These are phyloP conservation scores for Colletotrichum somersetense DNA, from an alignment of 2,329 filamentous ascomycete genomes.

Conservation along the genomic window DNA sequence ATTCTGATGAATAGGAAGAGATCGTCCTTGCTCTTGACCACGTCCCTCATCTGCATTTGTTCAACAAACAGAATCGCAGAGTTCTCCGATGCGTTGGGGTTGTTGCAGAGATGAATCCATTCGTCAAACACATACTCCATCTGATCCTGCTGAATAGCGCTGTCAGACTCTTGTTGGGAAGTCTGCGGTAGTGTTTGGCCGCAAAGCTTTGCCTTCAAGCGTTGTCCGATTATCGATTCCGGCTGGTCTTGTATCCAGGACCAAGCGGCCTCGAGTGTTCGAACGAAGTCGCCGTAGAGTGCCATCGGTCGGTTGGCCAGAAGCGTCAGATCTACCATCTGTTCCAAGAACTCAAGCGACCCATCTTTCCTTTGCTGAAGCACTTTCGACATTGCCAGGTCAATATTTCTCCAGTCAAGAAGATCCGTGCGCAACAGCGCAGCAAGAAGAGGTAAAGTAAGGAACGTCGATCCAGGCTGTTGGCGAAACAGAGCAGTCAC, in stretches of 20 bases:
- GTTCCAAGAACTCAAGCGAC: conserved; percentile 83
- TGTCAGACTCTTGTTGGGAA: conserved; percentile 9
- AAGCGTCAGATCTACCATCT: conserved; percentile 82
- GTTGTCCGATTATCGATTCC: conserved; percentile 71
- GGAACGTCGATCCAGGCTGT: conserved; percentile 67
- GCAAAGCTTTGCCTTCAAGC: conserved; percentile 75
- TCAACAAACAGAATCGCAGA: conserved; percentile 81
- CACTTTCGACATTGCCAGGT: conserved; percentile 79
- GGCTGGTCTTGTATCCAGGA: conserved; percentile 84
- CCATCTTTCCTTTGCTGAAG: conserved; percentile 77
- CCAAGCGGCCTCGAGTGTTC: conserved; percentile 84
- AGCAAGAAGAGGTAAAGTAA: conserved; percentile 69
- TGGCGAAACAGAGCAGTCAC: conserved; percentile 69
- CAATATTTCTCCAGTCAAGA: conserved; percentile 74
- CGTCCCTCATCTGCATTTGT: conserved; percentile 81
- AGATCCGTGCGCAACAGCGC: conserved; percentile 71
- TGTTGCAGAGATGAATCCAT: conserved; percentile 87
- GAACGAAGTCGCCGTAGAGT: conserved; percentile 86
- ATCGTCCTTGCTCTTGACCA: conserved; percentile 81
- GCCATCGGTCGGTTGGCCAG: conserved; percentile 83
- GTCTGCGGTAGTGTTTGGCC: conserved; percentile 64
- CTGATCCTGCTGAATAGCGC: conserved; percentile 74
- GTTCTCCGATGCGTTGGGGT: conserved; percentile 80
- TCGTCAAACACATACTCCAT: conserved; percentile 97
- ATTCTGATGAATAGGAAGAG: conserved; percentile 83